Evolutionary conservation across 116 monocot genomes (phyloP), one percentile per base, ranked within the genome.

Genomic region (Papilionanthe hybrid): DNA sequence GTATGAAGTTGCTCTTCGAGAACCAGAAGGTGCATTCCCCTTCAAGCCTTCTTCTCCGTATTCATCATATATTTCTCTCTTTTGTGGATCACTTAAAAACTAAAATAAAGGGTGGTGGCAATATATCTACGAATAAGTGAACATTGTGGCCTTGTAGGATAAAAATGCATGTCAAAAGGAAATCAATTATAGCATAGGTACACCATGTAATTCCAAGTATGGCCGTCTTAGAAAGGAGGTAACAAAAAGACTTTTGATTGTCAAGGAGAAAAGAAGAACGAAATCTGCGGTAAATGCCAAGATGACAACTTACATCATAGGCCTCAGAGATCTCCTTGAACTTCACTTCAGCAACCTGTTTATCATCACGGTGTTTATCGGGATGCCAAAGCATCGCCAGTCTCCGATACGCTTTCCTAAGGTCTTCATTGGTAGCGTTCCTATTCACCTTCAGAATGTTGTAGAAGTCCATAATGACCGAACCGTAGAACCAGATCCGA

Each of bases 291-390:
- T 3, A 65, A 10, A 47, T 13, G n/a, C 58, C 15, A 15, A 55
- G 56, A 58, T 42, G 47, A 56, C 37, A 49, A 78, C 29, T 69
- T 20, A 86, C 93, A 75, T 91, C 93, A 37, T 93, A 93, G 60
- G 93, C 93, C 77, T 93, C 93, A 43, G 93, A 93, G 81, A 93
- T 88, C 77, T 87, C 57, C 78, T 93, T 93, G 90, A 93, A 93
- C 84, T 89, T 93, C 60, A 87, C 80, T 82, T 91, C 93, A 7
- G 93, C 91, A 25, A 84, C 82, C 66, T 83, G 86, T 75, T 86
- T 86, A 79, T 91, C 85, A 37, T 28, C 69, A 5, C 85, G 89
- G 81, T 93, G 91, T 88, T 93, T 93, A 77, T 93, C 91, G 30
- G 93, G 93, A 79, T 93, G 93, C 93, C 93, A 93, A 72, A 80